These are phyloP conservation scores for Penicillium mononematosum DNA, from an alignment of 495 filamentous ascomycete species.

Conservation along the genomic window DNA sequence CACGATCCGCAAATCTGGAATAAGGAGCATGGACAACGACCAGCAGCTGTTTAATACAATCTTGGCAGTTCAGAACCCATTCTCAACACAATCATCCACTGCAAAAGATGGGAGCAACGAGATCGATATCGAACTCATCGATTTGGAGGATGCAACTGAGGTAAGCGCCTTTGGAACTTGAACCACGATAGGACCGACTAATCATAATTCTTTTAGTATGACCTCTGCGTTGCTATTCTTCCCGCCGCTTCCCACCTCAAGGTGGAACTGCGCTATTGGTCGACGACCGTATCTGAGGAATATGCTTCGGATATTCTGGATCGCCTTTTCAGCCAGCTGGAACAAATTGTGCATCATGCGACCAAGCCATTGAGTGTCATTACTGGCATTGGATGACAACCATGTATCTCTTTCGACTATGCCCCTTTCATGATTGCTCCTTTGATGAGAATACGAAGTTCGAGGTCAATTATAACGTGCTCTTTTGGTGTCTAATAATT, in stretches of 20 bases:
- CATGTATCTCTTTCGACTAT: not conserved
- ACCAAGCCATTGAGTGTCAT: not conserved
- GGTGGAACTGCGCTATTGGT: conserved; percentile 1
- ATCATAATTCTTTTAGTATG: not conserved
- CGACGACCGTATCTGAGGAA: not conserved
- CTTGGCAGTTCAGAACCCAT: not conserved
- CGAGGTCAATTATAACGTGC: not conserved
- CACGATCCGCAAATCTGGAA: not conserved
- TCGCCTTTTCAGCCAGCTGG: not conserved
- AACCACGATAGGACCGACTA: not conserved
- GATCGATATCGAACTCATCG: not conserved
- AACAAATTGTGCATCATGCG: not conserved
- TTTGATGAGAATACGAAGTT: not conserved
- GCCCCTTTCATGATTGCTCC: not conserved
- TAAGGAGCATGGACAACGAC: not conserved
- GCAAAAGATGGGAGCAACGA: not conserved
- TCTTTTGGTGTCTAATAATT: not conserved
- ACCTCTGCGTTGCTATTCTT: conserved; percentile 1
- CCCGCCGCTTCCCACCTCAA: not conserved
- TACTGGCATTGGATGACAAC: not conserved
- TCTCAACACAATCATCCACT: not conserved
- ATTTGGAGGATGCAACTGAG: conserved; percentile 1
- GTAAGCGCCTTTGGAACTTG: not conserved
- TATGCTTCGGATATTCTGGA: not conserved
- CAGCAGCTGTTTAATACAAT: not conserved